phyloP scores from a whole-genome alignment of 371 early-diverging fungal genomes.

The Rhizopus stolonifer region DNA sequence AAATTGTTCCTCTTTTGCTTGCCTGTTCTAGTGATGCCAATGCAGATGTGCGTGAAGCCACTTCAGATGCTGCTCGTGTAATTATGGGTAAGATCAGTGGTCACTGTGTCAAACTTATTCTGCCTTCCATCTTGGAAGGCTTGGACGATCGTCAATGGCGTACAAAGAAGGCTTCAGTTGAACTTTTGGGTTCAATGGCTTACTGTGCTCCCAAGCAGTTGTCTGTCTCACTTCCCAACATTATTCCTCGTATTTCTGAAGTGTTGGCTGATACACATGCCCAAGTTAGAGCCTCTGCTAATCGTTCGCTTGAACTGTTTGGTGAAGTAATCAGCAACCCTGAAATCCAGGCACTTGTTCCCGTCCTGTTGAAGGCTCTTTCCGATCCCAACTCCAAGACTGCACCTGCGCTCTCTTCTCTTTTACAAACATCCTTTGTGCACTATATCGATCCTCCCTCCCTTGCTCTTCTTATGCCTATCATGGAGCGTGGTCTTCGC shows the following conservation, averaged over 20 bases:
- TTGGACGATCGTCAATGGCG: conserved; percentile 93
- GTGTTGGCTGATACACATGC: conserved; percentile 92
- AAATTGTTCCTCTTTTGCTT: conserved; percentile 87
- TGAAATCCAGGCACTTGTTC: conserved; percentile 91
- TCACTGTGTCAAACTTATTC: conserved; percentile 93
- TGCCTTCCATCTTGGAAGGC: conserved; percentile 87
- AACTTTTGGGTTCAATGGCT: conserved; percentile 95
- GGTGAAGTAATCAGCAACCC: conserved; percentile 96
- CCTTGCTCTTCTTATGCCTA: conserved; percentile 93
- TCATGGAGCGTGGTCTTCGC: conserved; percentile 89
- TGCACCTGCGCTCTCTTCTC: conserved; percentile 73
- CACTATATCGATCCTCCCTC: conserved; percentile 98
- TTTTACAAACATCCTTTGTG: conserved; percentile 91
- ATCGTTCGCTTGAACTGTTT: conserved; percentile 82
- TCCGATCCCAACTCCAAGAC: conserved; percentile 90
- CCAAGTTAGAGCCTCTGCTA: conserved; percentile 90
- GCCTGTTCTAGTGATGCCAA: conserved; percentile 86
- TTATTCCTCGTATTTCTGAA: conserved; percentile 90
- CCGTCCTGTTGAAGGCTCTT: conserved; percentile 83
- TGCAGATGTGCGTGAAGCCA: conserved; percentile 89
- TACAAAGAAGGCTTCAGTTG: conserved; percentile 93
- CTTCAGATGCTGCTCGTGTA: conserved; percentile 86
- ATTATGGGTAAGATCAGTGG: conserved; percentile 96
- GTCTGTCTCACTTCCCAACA: conserved; percentile 83
- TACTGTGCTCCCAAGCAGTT: conserved; percentile 96